Base-by-base conservation (phyloP, 2,329 filamentous ascomycete species). In the Diaporthe sp. region DNA sequence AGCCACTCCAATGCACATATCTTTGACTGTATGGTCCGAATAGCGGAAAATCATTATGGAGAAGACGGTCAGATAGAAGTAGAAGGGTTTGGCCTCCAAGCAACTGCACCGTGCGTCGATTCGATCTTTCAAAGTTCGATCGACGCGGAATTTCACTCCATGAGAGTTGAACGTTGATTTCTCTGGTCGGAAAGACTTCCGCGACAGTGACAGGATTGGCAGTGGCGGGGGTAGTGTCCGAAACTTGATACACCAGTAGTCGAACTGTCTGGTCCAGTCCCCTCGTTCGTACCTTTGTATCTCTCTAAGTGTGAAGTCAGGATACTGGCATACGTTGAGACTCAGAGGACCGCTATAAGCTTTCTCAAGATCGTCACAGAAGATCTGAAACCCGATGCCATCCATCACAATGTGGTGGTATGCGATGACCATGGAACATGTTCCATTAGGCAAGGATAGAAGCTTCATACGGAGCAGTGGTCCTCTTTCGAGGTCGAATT, bases 1-100 rank as follows among this genome's bases (percentile, higher is more conserved):
- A 0, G 83, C 83, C 15, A 89, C 81, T 10, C 88, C 88, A 71
- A 90, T 87, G 35, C 78, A 80, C 30, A 90, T n/a, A 30, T 88
- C 84, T 0, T 82, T 75, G 0, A 77, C 67, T 47, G 42, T 47
- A 47, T 47, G 42, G 42, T 47, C 42, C 42, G 42, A 47, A 47
- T 47, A 47, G 42, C 42, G 42, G 42, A 47, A 47, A 47, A 47
- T 47, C n/a, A 87, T 67, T 0, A 80, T 77, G 19, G 83, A 76
- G 71, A 87, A 83, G 0, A 81, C 80, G 0, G 86, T 82, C 3
- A 89, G 79, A 75, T 86, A 85, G 74, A 89, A 82, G 69, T 89
- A 86, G 76, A 89, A 89, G 0, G 79, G 74, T 1, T 80, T 80
- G 19, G 69, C 55, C 19, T 57, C 33, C 13, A 38, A 52, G 42